These are phyloP conservation scores for Urostyla sp. DNA, from an alignment of 73 alveolate species.

Conservation along the genomic window DNA sequence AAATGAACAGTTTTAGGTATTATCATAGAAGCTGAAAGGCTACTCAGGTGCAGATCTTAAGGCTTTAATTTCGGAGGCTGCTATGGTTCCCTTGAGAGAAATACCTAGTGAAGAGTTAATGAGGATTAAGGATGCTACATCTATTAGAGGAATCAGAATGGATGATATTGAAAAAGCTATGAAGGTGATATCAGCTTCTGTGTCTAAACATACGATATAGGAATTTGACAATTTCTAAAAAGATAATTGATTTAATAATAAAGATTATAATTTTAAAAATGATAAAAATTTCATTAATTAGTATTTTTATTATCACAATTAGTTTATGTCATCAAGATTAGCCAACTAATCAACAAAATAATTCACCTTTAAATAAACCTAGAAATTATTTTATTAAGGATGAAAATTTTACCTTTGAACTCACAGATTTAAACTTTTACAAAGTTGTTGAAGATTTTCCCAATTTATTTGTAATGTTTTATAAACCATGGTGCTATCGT, in stretches of 20 bases:
- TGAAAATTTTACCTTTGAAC: too few species aligned
- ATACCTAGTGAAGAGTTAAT: constrained; percentile 44
- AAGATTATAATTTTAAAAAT: too few species aligned
- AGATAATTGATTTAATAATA: constrained; percentile 22
- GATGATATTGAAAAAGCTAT: constrained; percentile 49
- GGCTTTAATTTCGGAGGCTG: constrained; percentile 80
- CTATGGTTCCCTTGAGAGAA: constrained; percentile 89
- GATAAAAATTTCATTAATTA: neutral
- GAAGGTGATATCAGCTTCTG: constrained; percentile 29
- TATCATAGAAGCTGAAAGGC: constrained; percentile 73
- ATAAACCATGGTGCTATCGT: too few species aligned
- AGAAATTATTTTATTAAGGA: too few species aligned
- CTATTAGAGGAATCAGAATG: constrained; percentile 41
- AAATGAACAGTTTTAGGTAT: constrained; percentile 70
- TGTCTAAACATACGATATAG: constrained; percentile 35
- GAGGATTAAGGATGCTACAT: constrained; percentile 8
- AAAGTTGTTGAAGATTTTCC: too few species aligned
- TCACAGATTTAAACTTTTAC: too few species aligned
- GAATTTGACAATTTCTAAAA: constrained; percentile 64
- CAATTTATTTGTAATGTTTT: too few species aligned
- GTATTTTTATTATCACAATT: too few species aligned
- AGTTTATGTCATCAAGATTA: too few species aligned
- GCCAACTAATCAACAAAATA: too few species aligned
- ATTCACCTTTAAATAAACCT: too few species aligned
- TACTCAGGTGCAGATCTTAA: constrained; percentile 85